Evolutionary conservation across 805 yeast species (phyloP).

Genomic region (Metschnikowia drakensbergensis): DNA sequence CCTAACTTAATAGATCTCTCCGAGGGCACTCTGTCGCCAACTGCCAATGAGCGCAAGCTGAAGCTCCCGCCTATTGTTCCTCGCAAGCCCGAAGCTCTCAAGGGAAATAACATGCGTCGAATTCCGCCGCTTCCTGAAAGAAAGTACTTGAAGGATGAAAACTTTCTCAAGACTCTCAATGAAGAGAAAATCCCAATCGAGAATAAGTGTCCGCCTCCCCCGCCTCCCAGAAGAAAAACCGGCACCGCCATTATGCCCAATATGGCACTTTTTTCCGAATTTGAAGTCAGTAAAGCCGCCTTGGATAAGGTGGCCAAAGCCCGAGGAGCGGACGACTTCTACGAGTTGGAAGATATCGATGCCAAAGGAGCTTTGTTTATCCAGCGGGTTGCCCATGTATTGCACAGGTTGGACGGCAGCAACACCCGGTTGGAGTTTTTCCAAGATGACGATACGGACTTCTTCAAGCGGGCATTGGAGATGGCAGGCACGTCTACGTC

Average conservation of each 20-base stretch:
- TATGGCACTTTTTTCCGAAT: conserved; percentile 27
- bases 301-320: conserved; percentile 26
- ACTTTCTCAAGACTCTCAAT: neutral
- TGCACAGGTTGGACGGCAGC: conserved; percentile 28
- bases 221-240: conserved; percentile 13
- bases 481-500: neutral
- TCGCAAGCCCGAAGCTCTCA: conserved; percentile 41
- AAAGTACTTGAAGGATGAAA: conserved; percentile 2
- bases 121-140: conserved; percentile 36
- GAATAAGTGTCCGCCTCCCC: conserved; percentile 6
- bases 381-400: conserved; percentile 27
- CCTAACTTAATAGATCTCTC: conserved; percentile 39
- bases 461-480: conserved; percentile 25
- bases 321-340: conserved; percentile 22
- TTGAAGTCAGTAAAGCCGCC: conserved; percentile 20
- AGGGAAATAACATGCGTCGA: conserved; percentile 27
- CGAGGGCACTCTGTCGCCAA: conserved; percentile 15
- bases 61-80: conserved; percentile 45
- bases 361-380: conserved; percentile 38
- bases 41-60: conserved; percentile 9
- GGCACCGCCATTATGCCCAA: neutral
- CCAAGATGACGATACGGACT: conserved; percentile 33
- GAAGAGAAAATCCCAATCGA: neutral
- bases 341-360: conserved; percentile 36
- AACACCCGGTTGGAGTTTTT: conserved; percentile 29